These are phyloP conservation scores for Haplosporangium gracile DNA, from an alignment of 192 early-diverging fungal species.

Conservation along the genomic window DNA sequence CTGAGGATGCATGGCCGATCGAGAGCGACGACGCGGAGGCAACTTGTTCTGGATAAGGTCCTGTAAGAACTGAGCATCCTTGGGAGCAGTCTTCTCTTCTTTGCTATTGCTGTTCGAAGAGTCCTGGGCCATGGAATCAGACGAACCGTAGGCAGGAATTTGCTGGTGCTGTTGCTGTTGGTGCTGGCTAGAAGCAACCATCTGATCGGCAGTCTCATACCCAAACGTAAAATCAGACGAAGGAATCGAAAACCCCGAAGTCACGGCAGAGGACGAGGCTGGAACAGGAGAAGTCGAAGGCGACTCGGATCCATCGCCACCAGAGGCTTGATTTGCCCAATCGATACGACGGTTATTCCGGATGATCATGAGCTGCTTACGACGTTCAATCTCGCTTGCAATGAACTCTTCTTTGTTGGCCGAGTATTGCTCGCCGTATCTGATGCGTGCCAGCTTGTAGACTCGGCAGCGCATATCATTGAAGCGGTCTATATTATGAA, in stretches of 20 bases:
- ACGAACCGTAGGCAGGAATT: constrained; percentile 14
- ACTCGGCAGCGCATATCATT: constrained; percentile 83
- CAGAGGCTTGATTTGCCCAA: constrained; percentile 25
- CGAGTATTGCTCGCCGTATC: constrained; percentile 68
- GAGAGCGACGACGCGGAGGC: constrained; percentile 51
- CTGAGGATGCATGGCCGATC: constrained; percentile 25
- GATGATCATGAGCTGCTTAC: constrained; percentile 55
- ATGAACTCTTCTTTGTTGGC: constrained; percentile 74
- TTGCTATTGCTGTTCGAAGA: neutral
- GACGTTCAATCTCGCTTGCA: constrained; percentile 70
- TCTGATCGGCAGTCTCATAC: neutral
- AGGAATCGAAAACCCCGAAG: constrained; percentile 12
- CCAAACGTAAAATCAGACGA: constrained; percentile 22
- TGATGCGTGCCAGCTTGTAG: constrained; percentile 72
- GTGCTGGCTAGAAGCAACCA: neutral
- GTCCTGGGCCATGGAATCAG: neutral
- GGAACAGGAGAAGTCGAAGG: constrained; percentile 14
- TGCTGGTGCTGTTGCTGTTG: neutral
- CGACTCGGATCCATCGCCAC: neutral
- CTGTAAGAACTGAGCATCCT: constrained; percentile 33
- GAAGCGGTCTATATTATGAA: constrained; percentile 56
- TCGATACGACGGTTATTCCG: constrained; percentile 43
- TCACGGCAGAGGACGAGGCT: neutral
- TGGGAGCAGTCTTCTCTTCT: constrained; percentile 9
- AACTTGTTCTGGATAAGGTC: constrained; percentile 19